These are phyloP conservation scores for Acanthochlamys bracteata DNA, from an alignment of 106 monocot species.

Conservation along the genomic window DNA sequence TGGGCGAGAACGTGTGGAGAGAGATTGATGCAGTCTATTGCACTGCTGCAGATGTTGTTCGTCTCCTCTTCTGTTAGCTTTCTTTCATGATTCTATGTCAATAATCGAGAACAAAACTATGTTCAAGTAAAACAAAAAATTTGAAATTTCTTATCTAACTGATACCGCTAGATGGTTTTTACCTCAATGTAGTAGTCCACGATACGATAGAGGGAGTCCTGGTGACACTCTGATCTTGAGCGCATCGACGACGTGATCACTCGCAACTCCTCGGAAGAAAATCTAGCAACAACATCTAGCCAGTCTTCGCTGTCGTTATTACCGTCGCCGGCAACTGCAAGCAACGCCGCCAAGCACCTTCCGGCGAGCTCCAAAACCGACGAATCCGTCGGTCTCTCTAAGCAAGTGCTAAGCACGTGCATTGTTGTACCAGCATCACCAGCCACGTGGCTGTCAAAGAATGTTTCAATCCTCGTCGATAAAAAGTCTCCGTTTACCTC, in stretches of 20 bases:
- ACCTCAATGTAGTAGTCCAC: slow-evolving; percentile 69
- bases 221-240: slow-evolving; percentile 36
- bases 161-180: too few relatives aligned
- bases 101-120: background rate
- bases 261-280: slow-evolving; percentile 30
- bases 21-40: slow-evolving; percentile 49
- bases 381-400: slow-evolving; percentile 23
- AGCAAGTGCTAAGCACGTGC: slow-evolving; percentile 43
- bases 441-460: slow-evolving; percentile 54
- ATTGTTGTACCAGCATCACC: slow-evolving; percentile 29
- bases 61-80: slow-evolving; percentile 71
- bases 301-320: slow-evolving; percentile 15
- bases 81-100: slow-evolving; percentile 23
- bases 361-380: slow-evolving; percentile 32
- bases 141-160: too few relatives aligned
- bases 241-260: slow-evolving; percentile 46
- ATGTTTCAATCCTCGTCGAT: slow-evolving; percentile 39
- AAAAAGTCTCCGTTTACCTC: slow-evolving; percentile 41
- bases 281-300: slow-evolving; percentile 40
- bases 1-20: slow-evolving; percentile 43
- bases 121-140: too few relatives aligned
- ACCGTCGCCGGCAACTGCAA: slow-evolving; percentile 12
- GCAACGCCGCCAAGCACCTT: slow-evolving; percentile 59
- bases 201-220: slow-evolving; percentile 61
- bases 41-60: slow-evolving; percentile 40